Base-by-base conservation (phyloP, 176 grass and related monocot genomes). In the Pharus latifolius region DNA sequence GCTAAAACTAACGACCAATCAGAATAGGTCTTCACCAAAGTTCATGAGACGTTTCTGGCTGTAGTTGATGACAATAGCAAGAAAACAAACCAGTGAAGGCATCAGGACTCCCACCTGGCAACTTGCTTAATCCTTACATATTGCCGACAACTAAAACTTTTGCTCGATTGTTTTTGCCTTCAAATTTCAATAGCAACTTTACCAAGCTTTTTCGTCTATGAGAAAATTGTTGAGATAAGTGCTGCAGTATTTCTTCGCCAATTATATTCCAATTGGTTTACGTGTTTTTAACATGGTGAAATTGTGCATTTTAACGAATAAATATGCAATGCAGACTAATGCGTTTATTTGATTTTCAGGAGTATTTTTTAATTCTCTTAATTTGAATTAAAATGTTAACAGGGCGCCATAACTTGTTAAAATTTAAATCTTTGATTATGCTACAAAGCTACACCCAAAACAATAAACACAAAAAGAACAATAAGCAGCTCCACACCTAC, bases 1-100 rank as follows among this genome's bases (percentile, higher is more conserved):
- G 35, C 61, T 75, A 31, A 68, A 32, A 56, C 65, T 70, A 74
- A 78, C 60, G 20, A 9, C 49, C 13, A 73, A 78, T 10, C 48
- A 38, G 40, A 49, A 63, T 70, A 34, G 15, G n/a, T 41, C 14
- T 25, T 57, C 3, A 46, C 53, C 33, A 56, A 63, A 46, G 52
- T 17, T 53, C 24, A 41, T 60, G 43, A 32, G 32, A 56, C 64
- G 67, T 31, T 41, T 72, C 32, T 42, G 63, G 81, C 57, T 62
- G 26, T 16, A 60, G 33, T 79, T 6, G 26, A 23, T 50, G 55
- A 57, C 11, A 33, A 43, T 40, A 23, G 15, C 41, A 69, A 78
- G 11, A 28, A 55, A 38, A 41, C 30, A 2, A 9, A 58, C 8
- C 6, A 30, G 58, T 15, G 10, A 64, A 75, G 16, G 51, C 16